A percentile compares a stretch with the other conserved stretches of the same genome.
Conservation (phyloP, 140 eudicot species). For the Senecio squalidus region DNA sequence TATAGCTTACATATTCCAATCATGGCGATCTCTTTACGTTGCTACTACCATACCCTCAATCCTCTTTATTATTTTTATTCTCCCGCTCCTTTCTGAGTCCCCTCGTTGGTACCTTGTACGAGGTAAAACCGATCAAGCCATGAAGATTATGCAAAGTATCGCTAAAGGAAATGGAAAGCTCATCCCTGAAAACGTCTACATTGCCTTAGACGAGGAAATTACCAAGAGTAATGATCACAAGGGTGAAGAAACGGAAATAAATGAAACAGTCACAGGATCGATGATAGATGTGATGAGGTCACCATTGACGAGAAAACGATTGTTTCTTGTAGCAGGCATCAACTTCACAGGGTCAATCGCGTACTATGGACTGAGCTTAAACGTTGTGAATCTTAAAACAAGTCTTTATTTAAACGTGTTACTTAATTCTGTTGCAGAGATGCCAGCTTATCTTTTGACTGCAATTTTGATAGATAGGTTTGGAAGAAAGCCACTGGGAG, state of each 20-base stretch:
- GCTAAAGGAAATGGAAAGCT: conserved; percentile 42
- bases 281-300: conserved; percentile 52
- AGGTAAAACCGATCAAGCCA: conserved; percentile 45
- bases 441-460: conserved; percentile 63
- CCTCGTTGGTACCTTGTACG: conserved; percentile 78
- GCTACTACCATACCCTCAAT: conserved; percentile 66
- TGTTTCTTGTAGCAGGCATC: conserved; percentile 45
- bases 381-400: conserved; percentile 73
- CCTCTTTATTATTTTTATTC: conserved; percentile 39
- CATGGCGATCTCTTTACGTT: conserved; percentile 67
- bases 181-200: conserved; percentile 40
- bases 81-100: conserved; percentile 75
- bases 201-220: conserved; percentile 51
- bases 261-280: conserved; percentile 40
- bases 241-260: conserved; percentile 1
- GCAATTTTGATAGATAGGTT: conserved; percentile 51
- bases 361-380: conserved; percentile 69
- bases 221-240: background rate
- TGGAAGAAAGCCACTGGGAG: conserved; percentile 69
- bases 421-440: conserved; percentile 60
- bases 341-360: conserved; percentile 57
- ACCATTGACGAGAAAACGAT: conserved; percentile 49
- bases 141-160: conserved; percentile 50
- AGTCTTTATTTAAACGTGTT: conserved; percentile 59
- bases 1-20: conserved; percentile 50